Evolutionary conservation across 441 rosid species (phyloP).

Genomic region (Capsella rubella): DNA sequence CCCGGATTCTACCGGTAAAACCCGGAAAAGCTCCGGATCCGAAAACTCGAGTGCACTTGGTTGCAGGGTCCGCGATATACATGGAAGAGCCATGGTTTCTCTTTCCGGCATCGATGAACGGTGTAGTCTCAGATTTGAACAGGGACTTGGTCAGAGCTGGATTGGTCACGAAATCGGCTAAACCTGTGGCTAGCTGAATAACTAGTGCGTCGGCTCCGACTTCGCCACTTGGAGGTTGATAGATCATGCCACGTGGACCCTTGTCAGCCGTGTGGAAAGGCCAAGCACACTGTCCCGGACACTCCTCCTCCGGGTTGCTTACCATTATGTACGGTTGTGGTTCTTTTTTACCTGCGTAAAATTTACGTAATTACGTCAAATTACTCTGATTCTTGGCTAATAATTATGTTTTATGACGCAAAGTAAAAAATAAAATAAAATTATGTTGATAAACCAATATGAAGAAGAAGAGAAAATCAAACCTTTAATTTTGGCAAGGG

Average conservation of each 20-base stretch:
- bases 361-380: slow-evolving; percentile 9
- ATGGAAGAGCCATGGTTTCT: not conserved
- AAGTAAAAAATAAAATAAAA: not conserved
- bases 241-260: slow-evolving; percentile 52
- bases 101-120: slow-evolving; percentile 7
- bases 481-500: slow-evolving; percentile 44
- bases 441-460: not conserved
- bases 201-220: slow-evolving; percentile 68
- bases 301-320: slow-evolving; percentile 64
- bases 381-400: not conserved
- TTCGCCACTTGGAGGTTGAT: slow-evolving; percentile 63
- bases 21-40: slow-evolving; percentile 52
- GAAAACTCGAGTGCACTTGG: slow-evolving; percentile 52
- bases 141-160: slow-evolving; percentile 47
- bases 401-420: not conserved
- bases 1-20: slow-evolving; percentile 46
- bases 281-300: slow-evolving; percentile 75
- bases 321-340: slow-evolving; percentile 56
- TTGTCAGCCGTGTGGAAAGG: slow-evolving; percentile 56
- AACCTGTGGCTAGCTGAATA: slow-evolving; percentile 57
- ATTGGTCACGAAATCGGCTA: slow-evolving; percentile 55
- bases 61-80: slow-evolving; percentile 43
- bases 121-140: slow-evolving; percentile 33
- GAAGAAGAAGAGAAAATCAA: not conserved
- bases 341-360: slow-evolving; percentile 29